Evolutionary conservation across 2,329 filamentous ascomycete genomes (phyloP).

Genomic region (Camillea tinctor): DNA sequence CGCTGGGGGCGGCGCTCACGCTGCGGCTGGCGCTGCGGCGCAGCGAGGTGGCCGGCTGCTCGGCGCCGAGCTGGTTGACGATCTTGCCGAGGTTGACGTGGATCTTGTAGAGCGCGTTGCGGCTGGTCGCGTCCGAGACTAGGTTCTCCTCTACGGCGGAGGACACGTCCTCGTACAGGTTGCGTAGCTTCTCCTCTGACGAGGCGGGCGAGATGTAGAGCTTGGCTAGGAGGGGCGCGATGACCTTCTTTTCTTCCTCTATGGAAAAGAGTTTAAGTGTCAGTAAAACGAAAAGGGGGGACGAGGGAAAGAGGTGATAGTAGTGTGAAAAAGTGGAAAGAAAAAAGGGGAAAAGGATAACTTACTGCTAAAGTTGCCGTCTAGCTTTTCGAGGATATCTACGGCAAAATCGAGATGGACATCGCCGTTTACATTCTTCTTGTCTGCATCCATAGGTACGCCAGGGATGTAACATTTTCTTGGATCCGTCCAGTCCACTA

Average conservation of each 20-base stretch:
- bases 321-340: background rate
- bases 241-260: slow-evolving; percentile 84
- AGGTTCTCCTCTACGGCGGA: slow-evolving; percentile 63
- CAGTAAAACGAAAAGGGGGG: too few species aligned
- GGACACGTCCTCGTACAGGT: slow-evolving; percentile 56
- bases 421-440: slow-evolving; percentile 68
- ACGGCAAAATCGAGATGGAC: slow-evolving; percentile 78
- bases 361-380: slow-evolving; percentile 67
- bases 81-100: slow-evolving; percentile 68
- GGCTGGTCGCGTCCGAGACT: slow-evolving; percentile 58
- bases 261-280: slow-evolving; percentile 31
- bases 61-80: slow-evolving; percentile 57
- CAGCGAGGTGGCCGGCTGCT: slow-evolving; percentile 10
- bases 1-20: slow-evolving; percentile 13
- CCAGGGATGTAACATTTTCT: slow-evolving; percentile 66
- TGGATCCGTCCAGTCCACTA: slow-evolving; percentile 95
- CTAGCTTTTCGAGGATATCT: slow-evolving; percentile 73
- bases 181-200: slow-evolving; percentile 55
- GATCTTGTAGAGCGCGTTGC: slow-evolving; percentile 67
- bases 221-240: slow-evolving; percentile 78
- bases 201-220: slow-evolving; percentile 72
- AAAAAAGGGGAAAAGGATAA: slow-evolving; percentile 14
- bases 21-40: slow-evolving; percentile 21
- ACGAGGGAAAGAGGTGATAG: background rate
- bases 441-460: slow-evolving; percentile 52